phyloP scores from a whole-genome alignment of 345 rosid species.

The Arabis alpina region DNA sequence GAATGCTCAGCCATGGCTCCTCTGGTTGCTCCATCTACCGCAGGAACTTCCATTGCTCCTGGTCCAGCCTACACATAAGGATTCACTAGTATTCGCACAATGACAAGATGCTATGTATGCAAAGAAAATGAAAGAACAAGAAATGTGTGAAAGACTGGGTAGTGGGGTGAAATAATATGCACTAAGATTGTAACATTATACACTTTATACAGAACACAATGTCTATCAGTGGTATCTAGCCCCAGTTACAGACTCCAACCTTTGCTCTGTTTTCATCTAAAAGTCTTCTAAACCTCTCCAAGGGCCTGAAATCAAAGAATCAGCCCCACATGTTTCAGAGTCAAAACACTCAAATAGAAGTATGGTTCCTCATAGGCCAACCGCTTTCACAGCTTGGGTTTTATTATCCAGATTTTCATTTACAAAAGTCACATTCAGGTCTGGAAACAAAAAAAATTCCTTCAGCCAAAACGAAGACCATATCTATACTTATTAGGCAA shows the following conservation, averaged over 20 bases:
- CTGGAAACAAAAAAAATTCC: background rate
- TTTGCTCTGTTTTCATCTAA: slow-evolving; percentile 34
- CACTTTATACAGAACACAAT: slow-evolving; percentile 38
- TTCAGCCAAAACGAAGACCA: slow-evolving; percentile 20
- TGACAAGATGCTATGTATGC: slow-evolving; percentile 20
- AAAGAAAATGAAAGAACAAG: slow-evolving; percentile 21
- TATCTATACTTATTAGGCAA: slow-evolving; percentile 26
- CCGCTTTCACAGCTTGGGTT: slow-evolving; percentile 8
- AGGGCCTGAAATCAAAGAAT: slow-evolving; percentile 26
- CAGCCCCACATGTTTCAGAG: slow-evolving; percentile 31
- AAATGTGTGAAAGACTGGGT: slow-evolving; percentile 26
- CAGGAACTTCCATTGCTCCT: slow-evolving; percentile 60
- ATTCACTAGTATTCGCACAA: slow-evolving; percentile 3
- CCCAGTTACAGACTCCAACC: slow-evolving; percentile 28
- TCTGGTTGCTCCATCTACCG: slow-evolving; percentile 47
- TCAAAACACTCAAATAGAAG: slow-evolving; percentile 16
- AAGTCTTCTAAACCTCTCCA: slow-evolving; percentile 36
- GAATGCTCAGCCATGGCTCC: slow-evolving; percentile 58
- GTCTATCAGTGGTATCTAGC: slow-evolving; percentile 26
- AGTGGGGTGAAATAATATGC: slow-evolving; percentile 34
- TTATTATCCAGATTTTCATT: background rate
- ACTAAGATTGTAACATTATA: slow-evolving; percentile 35
- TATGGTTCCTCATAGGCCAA: slow-evolving; percentile 4
- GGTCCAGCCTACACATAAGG: slow-evolving; percentile 36
- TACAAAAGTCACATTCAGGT: background rate